Evolutionary conservation across 129 eudicot genomes (phyloP), one percentile per base, ranked within the genome.

Genomic region (Artemisia tridentata): DNA sequence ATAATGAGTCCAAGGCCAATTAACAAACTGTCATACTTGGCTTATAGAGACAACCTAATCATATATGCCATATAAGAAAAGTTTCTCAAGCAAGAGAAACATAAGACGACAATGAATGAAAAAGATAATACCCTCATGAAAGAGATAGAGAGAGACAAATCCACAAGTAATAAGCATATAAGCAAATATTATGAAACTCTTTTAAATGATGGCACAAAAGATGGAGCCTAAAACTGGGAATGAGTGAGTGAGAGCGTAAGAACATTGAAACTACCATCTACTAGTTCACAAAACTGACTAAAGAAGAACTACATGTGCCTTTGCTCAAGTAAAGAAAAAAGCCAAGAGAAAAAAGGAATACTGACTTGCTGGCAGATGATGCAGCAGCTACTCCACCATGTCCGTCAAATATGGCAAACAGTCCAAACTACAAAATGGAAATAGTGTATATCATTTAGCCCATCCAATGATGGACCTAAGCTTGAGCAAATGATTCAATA

Each of bases 371-470:
- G 78, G 88, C 97, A 72, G 91, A 83, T 73, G 82, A 63, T 48
- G 99, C 99, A 71, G 99, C 99, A 82, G 77, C 80, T 17, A 85
- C 96, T 72, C 99, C 99, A 38, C 99, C 97, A 86, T 93, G 99
- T 72, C 99, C 99, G 75, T 93, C 99, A 21, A 92, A 87, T 46
- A 93, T 82, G 70, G 91, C 96, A 82, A 93, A 93, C 76, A 93
- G 70, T 52, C 99, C 99, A 84, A 93, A 87, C 97, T 93, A 88
- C 78, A 79, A 74, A 5, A 70, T 8, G 19, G 43, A 72, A 65
- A 27, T 23, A 74, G 16, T 16, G 11, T 4, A 53, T 8, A 73
- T 52, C 41, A 63, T 56, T 38, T 69, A 84, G 63, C 47, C 7
- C 49, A 58, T 63, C 48, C 4, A 50, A 63, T 64, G 14, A 73